Evolutionary conservation across 768 basidiomycete genomes (phyloP).

Genomic region (Wakefieldia striispora): DNA sequence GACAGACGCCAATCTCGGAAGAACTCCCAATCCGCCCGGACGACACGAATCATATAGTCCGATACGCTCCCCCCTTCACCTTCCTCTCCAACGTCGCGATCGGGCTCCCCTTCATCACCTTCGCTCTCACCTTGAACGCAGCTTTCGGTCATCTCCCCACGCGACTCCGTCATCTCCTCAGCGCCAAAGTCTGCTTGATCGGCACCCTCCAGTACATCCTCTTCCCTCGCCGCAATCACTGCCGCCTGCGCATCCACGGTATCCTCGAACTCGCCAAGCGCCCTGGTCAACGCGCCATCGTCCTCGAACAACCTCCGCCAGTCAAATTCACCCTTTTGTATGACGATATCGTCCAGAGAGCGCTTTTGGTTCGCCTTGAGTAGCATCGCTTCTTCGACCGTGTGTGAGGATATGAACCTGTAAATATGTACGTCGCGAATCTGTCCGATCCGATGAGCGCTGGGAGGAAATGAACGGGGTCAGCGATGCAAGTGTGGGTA

Average conservation of each 20-base stretch:
- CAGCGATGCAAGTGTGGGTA: background rate
- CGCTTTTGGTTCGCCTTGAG: slow-evolving; percentile 98
- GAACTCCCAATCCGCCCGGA: slow-evolving; percentile 60
- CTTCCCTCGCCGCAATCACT: slow-evolving; percentile 70
- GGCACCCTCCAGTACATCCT: slow-evolving; percentile 67
- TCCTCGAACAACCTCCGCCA: slow-evolving; percentile 84
- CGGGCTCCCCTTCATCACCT: slow-evolving; percentile 38
- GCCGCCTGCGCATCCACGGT: slow-evolving; percentile 85
- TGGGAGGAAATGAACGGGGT: slow-evolving; percentile 35
- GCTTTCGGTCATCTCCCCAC: slow-evolving; percentile 27
- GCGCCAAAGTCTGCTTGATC: slow-evolving; percentile 77
- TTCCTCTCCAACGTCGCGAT: slow-evolving; percentile 5
- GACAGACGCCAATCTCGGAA: slow-evolving; percentile 72
- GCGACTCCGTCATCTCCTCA: slow-evolving; percentile 33
- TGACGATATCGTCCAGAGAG: slow-evolving; percentile 84
- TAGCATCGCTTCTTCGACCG: slow-evolving; percentile 95
- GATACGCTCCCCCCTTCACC: slow-evolving; percentile 66
- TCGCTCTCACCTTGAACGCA: slow-evolving; percentile 34
- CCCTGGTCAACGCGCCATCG: slow-evolving; percentile 59
- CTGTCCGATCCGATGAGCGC: slow-evolving; percentile 98
- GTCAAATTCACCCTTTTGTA: slow-evolving; percentile 92
- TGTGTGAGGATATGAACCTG: slow-evolving; percentile 85
- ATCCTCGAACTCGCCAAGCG: slow-evolving; percentile 85
- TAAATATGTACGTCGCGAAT: slow-evolving; percentile 96
- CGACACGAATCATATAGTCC: slow-evolving; percentile 81